Evolutionary conservation across 148 eudicot species (phyloP), one percentile per base, ranked within the genome.

Genomic region (Fallopia convolvulus): DNA sequence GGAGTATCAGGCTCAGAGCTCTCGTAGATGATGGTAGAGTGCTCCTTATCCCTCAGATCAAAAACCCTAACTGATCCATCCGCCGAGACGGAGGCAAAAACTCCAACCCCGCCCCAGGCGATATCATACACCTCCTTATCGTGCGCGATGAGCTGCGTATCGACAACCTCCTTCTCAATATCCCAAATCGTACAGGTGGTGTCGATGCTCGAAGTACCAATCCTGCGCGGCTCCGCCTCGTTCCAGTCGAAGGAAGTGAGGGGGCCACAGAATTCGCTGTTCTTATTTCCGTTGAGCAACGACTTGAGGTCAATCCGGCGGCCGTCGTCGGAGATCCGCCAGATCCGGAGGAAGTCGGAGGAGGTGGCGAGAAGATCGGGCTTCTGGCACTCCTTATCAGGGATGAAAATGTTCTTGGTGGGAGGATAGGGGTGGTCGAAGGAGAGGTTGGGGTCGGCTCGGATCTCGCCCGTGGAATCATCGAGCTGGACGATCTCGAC

Each of bases 1-100:
- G 97, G 98, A 0, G 97, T 88, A 73, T 95, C 92, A 0, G 99
- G 97, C 79, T 92, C 94, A 0, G 90, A 82, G 68, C 94, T 90
- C 81, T 90, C 94, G 18, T 89, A 90, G 8, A 88, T 90, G 15
- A 90, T 90, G 14, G 94, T 90, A 1, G 92, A 90, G 65, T 88
- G 92, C 85, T 90, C 94, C 83, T 87, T 90, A 36, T 90, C 90
- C 5, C 94, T 77, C 2, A 90, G 74, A 81, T 90, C 90, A 68
- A 90, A 88, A 47, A 90, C 90, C 83, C 94, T 81, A 44, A 90
- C 94, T 0, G 91, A 88, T 7, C 94, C 94, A 60, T 90, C 91
- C 1, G 94, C 91, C 0, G 94, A 90, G 3, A 90, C 94, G 10
- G 90, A 88, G 1, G 94, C 94, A 33, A 90, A 88, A 40, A 90